Evolutionary conservation across 768 basidiomycete genomes (phyloP), one percentile per base, ranked within the genome.

Genomic region (Lactarius indigo): DNA sequence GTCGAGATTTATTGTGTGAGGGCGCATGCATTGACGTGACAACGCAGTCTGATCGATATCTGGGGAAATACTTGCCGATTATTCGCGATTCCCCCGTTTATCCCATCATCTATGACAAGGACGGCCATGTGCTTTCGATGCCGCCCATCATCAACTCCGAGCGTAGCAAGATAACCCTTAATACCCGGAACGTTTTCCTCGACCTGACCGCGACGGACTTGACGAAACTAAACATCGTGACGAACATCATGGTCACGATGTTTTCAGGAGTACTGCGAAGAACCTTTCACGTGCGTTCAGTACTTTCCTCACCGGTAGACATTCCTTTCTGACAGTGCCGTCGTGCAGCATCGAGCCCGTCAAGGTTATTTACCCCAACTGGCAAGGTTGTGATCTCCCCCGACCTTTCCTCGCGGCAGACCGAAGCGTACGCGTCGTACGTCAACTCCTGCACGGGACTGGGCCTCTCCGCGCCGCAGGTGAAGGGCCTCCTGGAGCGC

Each of bases 131-230:
- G 2, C 82, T 97, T 33, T 96, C 94, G 23, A 96, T 98, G 90
- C 97, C 97, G 44, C 97, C 97, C 10, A 98, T 99, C 75, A 96
- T 96, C 79, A 97, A 97, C 78, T 96, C 94, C 4, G 90, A 97
- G 70, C 92, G 93, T 78, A 98, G 94, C 76, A 98, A 98, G 80
- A 98, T 99, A 74, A 92, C 92, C 0, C 80, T 97, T 68, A 89
- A 94, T 74, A 98, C 97, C 13, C 85, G 83, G 61, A 98, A 98
- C 76, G 81, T 99, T 75, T 98, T 98, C 80, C 91, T 99, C 71
- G 97, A 99, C 77, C 87, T 96, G 35, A 98, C 97, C 10, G 96
- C 96, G 3, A 97, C 94, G 20, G 97, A 99, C 74, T 85, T 92
- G 74, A 98, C 96, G 33, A 99, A 99, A 78, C 86, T 99, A 66